Evolutionary conservation across 148 eudicot species (phyloP), one percentile per base, ranked within the genome.

Genomic region (Cornus kousa): DNA sequence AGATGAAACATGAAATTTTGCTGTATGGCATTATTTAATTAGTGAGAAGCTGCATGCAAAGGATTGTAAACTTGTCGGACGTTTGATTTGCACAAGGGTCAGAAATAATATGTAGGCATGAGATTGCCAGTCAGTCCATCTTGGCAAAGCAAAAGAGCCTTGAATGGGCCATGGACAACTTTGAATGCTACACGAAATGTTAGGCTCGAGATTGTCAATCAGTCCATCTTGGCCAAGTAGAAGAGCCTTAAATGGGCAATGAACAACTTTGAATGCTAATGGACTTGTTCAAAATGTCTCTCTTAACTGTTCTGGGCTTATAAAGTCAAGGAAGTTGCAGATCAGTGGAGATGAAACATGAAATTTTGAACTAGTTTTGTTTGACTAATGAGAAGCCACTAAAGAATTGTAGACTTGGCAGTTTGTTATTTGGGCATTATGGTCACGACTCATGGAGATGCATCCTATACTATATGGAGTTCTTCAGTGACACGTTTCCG

Each of bases 181-280:
- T 28, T 28, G 28, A 28, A 28, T 1, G 28, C 28, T 28, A 28
- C 28, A 0, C 28, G 28, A 28, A 28, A 28, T 1, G 28, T 28
- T 28, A 28, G 28, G 28, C 28, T 0, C 1, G 28, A 17, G 67
- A 12, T 32, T 17, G n/a, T 39, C 1, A 14, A 17, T 14, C 10
- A 43, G 79, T 80, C 75, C 79, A 75, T 83, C 77, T 79, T 79
- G 74, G 80, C 77, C 40, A 75, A 65, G 69, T 76, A 33, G 74
- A 71, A 37, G 67, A 76, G 70, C 31, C 70, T 79, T 79, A 55
- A 75, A 74, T 24, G 67, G 67, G 69, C 72, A 39, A 35, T 67
- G 77, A 55, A 33, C 67, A 39, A 77, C 70, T 83, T 83, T 83
- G 68, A 75, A 71, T 75, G 79, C 71, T 71, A 71, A 72, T 75